Conservation (phyloP, 148 eudicot species). For the Cornus suecica region DNA sequence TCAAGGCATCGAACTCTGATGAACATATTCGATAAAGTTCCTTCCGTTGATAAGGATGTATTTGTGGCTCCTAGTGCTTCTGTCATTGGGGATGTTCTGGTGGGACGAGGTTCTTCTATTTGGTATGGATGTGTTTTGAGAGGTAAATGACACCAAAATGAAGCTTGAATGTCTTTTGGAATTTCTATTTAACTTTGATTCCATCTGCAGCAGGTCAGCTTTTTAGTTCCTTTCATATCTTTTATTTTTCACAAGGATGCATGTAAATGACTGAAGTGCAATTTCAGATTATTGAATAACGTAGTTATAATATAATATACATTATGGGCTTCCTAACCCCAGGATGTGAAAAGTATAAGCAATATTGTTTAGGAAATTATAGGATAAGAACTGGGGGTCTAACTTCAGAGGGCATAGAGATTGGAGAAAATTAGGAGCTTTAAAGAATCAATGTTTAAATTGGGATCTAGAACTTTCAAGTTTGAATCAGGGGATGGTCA, state of each 20-base stretch:
- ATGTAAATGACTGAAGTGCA: neutral
- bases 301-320: neutral
- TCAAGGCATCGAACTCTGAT: slow-evolving; percentile 92
- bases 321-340: neutral
- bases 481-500: neutral
- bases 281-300: neutral
- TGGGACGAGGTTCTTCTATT: slow-evolving; percentile 74
- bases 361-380: neutral
- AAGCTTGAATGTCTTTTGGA: neutral
- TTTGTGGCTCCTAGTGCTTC: slow-evolving; percentile 98
- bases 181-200: neutral
- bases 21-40: slow-evolving; percentile 84
- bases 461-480: neutral
- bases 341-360: neutral
- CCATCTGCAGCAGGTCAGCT: slow-evolving; percentile 5
- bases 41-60: slow-evolving; percentile 67
- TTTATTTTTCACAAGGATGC: neutral
- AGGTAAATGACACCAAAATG: slow-evolving; percentile 41
- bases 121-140: slow-evolving; percentile 97
- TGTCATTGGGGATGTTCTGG: slow-evolving; percentile 73
- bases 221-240: neutral
- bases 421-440: no score
- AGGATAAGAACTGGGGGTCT: neutral
- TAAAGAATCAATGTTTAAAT: neutral
- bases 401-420: neutral